Evolutionary conservation across 768 basidiomycete species (phyloP).

Genomic region (Paxillus involutus): DNA sequence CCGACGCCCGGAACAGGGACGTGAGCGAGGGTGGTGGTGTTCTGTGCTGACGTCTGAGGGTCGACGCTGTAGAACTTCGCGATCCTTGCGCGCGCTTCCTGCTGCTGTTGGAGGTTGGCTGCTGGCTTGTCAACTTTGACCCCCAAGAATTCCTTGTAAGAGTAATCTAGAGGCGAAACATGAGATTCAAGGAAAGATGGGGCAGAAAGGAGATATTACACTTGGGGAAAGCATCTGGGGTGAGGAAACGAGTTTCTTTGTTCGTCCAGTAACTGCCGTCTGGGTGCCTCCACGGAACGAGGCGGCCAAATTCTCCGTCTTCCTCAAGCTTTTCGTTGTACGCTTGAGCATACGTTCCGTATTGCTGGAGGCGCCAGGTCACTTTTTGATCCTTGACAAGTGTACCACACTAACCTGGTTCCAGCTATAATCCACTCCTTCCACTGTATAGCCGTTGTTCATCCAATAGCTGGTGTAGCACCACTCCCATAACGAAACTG

Average conservation of each 20-base stretch:
- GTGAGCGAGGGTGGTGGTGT: conserved; percentile 11
- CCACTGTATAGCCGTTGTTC: conserved; percentile 19
- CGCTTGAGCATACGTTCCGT: conserved; percentile 21
- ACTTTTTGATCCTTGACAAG: neutral
- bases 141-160: conserved; percentile 25
- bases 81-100: conserved; percentile 20
- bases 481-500: conserved; percentile 32
- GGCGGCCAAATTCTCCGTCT: conserved; percentile 14
- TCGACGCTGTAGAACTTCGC: conserved; percentile 25
- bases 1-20: conserved; percentile 10
- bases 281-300: conserved; percentile 24
- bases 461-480: conserved; percentile 30
- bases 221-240: conserved; percentile 18
- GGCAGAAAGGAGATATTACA: conserved; percentile 5
- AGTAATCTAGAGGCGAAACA: conserved; percentile 18
- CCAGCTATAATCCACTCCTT: conserved; percentile 16
- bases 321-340: conserved; percentile 22
- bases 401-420: conserved; percentile 16
- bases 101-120: conserved; percentile 10
- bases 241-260: conserved; percentile 24
- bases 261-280: conserved; percentile 25
- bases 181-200: neutral
- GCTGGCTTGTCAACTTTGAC: conserved; percentile 25
- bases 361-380: conserved; percentile 5
- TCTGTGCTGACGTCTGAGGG: conserved; percentile 11